Conservation (phyloP, 345 rosid genomes). For the Gossypium bickii region DNA sequence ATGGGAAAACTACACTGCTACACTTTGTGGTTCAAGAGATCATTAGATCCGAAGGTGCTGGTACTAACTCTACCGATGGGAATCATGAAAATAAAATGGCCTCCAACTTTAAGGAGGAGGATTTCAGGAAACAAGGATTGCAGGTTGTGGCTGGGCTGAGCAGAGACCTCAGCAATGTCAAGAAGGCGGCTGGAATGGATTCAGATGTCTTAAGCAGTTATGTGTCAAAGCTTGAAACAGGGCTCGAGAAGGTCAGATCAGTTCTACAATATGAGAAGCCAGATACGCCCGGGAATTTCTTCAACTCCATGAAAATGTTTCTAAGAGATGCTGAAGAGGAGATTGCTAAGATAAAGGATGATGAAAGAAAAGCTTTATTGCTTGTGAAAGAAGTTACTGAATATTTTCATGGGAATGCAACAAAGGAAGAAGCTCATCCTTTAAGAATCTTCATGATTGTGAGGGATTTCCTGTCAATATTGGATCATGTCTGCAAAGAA, state of each 20-base stretch:
- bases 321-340: slow-evolving; percentile 80
- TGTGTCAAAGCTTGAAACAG: slow-evolving; percentile 73
- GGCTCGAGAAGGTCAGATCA: slow-evolving; percentile 69
- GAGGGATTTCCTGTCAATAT: slow-evolving; percentile 67
- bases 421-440: slow-evolving; percentile 93
- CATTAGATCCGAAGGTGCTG: slow-evolving; percentile 67
- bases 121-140: slow-evolving; percentile 82
- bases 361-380: slow-evolving; percentile 64
- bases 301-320: slow-evolving; percentile 62
- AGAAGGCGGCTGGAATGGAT: slow-evolving; percentile 94
- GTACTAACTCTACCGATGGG: slow-evolving; percentile 32
- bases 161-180: slow-evolving; percentile 77
- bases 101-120: slow-evolving; percentile 43
- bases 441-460: slow-evolving; percentile 86
- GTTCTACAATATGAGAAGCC: slow-evolving; percentile 68
- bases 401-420: slow-evolving; percentile 83
- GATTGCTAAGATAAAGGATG: slow-evolving; percentile 56
- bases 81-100: slow-evolving; percentile 28
- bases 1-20: slow-evolving; percentile 93
- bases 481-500: slow-evolving; percentile 95
- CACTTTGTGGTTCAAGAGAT: slow-evolving; percentile 99
- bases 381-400: slow-evolving; percentile 90
- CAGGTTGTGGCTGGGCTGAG: slow-evolving; percentile 86
- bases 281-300: slow-evolving; percentile 62
- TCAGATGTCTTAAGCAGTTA: slow-evolving; percentile 87